Percentiles rank a stretch among this genome's conserved stretches.
phyloP scores from a whole-genome alignment of 306 rosid genomes.

The Ziziphus jujuba region DNA sequence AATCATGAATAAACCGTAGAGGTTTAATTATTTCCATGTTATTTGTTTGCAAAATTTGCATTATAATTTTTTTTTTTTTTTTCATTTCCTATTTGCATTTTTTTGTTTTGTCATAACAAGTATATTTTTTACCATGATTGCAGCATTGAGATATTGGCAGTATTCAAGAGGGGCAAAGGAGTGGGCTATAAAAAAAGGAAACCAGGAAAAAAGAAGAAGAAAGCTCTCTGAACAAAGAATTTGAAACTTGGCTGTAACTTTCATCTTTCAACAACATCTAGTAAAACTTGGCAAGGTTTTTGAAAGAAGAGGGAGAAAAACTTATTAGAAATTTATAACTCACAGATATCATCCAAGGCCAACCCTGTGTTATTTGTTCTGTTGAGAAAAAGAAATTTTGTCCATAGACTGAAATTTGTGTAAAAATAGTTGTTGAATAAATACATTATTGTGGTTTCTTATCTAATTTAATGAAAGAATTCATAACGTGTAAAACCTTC shows the following conservation, averaged over 20 bases:
- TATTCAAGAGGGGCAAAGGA: conserved; percentile 61
- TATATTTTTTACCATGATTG: conserved; percentile 33
- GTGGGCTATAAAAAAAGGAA: conserved; percentile 56
- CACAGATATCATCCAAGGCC: not conserved
- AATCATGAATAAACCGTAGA: too few relatives aligned
- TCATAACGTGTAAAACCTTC: conserved; percentile 28
- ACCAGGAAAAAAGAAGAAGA: conserved; percentile 71
- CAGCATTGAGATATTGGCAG: conserved; percentile 84
- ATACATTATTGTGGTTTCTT: conserved; percentile 29
- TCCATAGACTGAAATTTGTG: conserved; percentile 30
- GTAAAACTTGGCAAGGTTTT: not conserved
- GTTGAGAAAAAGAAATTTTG: conserved; percentile 1
- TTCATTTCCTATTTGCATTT: not conserved
- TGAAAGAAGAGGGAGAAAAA: conserved; percentile 1
- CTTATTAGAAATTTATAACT: not conserved
- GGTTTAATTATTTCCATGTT: too few relatives aligned
- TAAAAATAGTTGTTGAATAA: conserved; percentile 45
- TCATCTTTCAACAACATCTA: conserved; percentile 6
- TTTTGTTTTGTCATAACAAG: not conserved
- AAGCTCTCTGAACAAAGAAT: conserved; percentile 30
- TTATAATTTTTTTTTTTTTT: not conserved
- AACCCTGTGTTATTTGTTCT: conserved; percentile 22
- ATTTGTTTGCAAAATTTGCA: not conserved
- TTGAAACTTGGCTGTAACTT: conserved; percentile 1
- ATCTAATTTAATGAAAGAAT: conserved; percentile 37